Percentiles rank a stretch among this genome's conserved stretches.
Evolutionary conservation across 306 rosid species (phyloP).

Genomic region (Heteromeles arbutifolia): DNA sequence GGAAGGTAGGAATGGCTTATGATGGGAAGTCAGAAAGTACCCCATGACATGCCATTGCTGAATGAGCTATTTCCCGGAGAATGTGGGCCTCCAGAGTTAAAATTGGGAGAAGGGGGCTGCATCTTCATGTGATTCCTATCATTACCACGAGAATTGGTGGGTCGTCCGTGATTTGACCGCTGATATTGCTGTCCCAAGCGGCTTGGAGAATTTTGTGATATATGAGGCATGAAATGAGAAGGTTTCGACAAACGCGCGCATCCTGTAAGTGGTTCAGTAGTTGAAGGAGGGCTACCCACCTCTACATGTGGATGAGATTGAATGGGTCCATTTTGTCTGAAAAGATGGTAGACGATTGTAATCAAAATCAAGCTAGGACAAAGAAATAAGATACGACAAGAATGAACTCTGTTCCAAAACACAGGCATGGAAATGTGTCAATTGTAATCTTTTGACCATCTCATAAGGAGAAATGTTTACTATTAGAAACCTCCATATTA

Average conservation of each 20-base stretch:
- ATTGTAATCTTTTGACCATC: background rate
- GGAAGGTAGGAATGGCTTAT: constrained; percentile 4
- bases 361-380: background rate
- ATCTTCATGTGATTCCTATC: constrained; percentile 81
- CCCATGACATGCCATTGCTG: constrained; percentile 73
- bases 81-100: constrained; percentile 58
- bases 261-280: constrained; percentile 53
- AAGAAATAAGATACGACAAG: background rate
- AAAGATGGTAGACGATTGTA: constrained; percentile 4
- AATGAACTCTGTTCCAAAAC: background rate
- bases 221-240: constrained; percentile 65
- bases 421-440: background rate
- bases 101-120: constrained; percentile 60
- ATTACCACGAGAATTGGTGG: constrained; percentile 31
- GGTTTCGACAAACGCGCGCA: constrained; percentile 57
- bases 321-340: constrained; percentile 64
- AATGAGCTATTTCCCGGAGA: constrained; percentile 74
- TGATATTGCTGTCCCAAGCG: constrained; percentile 90
- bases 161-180: constrained; percentile 64
- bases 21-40: constrained; percentile 42
- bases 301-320: constrained; percentile 63
- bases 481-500: background rate
- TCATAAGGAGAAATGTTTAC: background rate
- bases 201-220: constrained; percentile 73
- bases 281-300: constrained; percentile 52